Percentiles rank a stretch among this genome's conserved stretches.
These are phyloP conservation scores for Chrysanthemum seticuspe DNA, from an alignment of 129 eudicot species.

Conservation along the genomic window DNA sequence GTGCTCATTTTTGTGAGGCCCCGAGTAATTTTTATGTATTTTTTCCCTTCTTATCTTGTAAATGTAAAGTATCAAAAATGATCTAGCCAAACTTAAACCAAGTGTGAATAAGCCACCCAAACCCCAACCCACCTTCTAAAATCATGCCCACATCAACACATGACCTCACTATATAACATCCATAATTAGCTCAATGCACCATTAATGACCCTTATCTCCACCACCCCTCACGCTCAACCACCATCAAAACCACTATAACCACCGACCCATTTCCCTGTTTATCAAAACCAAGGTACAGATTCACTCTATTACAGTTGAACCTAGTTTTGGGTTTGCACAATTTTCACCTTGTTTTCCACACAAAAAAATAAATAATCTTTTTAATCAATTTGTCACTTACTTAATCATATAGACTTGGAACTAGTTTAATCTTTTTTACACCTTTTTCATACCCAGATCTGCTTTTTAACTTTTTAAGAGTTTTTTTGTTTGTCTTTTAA, in stretches of 20 bases:
- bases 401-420: background rate
- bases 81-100: no score
- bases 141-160: no score
- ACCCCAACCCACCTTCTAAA: no score
- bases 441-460: constrained; percentile 43
- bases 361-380: background rate
- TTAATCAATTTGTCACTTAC: background rate
- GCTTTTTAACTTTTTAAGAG: constrained; percentile 24
- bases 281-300: constrained; percentile 3
- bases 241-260: background rate
- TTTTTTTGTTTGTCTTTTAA: constrained; percentile 16
- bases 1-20: no score
- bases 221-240: background rate
- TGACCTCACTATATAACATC: background rate
- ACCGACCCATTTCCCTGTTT: background rate
- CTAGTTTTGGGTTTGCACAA: constrained; percentile 1
- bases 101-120: no score
- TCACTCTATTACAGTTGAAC: background rate
- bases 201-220: background rate
- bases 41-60: no score
- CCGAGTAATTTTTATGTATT: no score
- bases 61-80: no score
- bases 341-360: background rate
- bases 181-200: background rate
- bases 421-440: no score